Conservation (phyloP, 2,329 filamentous ascomycete species). For the Aspergillus piperis region DNA sequence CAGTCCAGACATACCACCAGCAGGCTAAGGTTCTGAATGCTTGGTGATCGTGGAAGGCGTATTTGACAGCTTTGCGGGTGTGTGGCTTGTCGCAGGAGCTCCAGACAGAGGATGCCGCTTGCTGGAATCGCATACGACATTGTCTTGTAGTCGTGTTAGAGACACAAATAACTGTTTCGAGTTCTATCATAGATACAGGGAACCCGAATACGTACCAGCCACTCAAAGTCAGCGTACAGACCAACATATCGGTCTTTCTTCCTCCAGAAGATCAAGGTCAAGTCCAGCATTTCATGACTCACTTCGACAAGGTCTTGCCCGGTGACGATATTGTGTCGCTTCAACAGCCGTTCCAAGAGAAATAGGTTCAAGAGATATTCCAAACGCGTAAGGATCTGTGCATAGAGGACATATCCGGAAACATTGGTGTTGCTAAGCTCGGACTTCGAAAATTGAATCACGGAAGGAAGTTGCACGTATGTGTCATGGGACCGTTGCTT, state of each 20-base stretch:
- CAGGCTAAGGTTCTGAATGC: background rate
- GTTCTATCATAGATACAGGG: background rate
- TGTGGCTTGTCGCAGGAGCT: background rate
- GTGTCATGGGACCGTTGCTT: background rate
- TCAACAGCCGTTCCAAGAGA: conserved; percentile 3
- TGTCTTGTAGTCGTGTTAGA: background rate
- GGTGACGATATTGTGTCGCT: background rate
- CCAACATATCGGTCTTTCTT: conserved; percentile 1
- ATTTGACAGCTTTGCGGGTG: background rate
- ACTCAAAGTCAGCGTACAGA: background rate
- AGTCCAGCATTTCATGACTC: conserved; percentile 1
- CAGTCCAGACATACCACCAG: background rate
- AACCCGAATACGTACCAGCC: background rate
- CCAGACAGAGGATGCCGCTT: background rate
- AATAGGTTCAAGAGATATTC: conserved; percentile 1
- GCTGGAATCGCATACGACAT: background rate
- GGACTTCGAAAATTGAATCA: background rate
- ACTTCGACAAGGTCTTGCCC: conserved; percentile 1
- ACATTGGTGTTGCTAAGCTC: background rate
- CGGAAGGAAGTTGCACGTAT: background rate
- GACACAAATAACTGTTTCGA: background rate
- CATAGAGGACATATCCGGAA: background rate
- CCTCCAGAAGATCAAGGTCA: conserved; percentile 5
- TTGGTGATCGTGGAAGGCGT: background rate
- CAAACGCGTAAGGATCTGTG: background rate